phyloP scores from a whole-genome alignment of 768 basidiomycete genomes.

The Mycena vulgaris region DNA sequence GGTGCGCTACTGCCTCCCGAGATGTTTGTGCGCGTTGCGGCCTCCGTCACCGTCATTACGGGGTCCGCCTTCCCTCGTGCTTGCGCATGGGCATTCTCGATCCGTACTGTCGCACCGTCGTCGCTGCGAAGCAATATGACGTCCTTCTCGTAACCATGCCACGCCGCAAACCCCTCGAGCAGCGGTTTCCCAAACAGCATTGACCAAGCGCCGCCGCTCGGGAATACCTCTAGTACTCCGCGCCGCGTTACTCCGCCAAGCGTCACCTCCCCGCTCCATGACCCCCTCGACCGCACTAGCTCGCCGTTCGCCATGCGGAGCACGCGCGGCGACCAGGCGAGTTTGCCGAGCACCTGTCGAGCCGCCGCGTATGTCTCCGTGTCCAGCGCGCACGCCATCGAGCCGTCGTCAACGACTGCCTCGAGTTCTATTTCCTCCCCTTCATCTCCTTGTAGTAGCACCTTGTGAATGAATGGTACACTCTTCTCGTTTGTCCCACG shows the following conservation, averaged over 20 bases:
- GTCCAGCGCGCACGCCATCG: conserved; percentile 31
- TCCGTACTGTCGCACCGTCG: background rate
- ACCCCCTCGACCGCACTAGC: conserved; percentile 23
- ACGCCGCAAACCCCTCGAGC: conserved; percentile 30
- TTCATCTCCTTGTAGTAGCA: background rate
- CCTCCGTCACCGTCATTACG: conserved; percentile 16
- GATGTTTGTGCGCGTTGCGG: conserved; percentile 9
- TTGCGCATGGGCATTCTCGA: background rate
- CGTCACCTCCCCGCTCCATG: conserved; percentile 32
- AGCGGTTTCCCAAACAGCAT: conserved; percentile 38
- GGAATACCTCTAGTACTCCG: conserved; percentile 37
- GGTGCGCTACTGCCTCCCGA: background rate
- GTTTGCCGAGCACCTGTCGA: background rate
- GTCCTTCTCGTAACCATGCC: conserved; percentile 33
- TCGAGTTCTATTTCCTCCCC: background rate
- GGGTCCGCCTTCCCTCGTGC: background rate
- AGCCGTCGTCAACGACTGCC: conserved; percentile 34
- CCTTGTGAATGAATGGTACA: conserved; percentile 26
- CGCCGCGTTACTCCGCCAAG: conserved; percentile 11
- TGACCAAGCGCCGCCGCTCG: conserved; percentile 36
- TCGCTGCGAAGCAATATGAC: conserved; percentile 1
- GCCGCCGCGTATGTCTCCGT: conserved; percentile 5
- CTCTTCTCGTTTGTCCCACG: background rate
- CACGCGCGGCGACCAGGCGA: background rate
- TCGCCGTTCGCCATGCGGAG: conserved; percentile 39